Evolutionary conservation across 2,329 filamentous ascomycete genomes (phyloP), one percentile per base, ranked within the genome.

Genomic region (Colletotrichum sp.): DNA sequence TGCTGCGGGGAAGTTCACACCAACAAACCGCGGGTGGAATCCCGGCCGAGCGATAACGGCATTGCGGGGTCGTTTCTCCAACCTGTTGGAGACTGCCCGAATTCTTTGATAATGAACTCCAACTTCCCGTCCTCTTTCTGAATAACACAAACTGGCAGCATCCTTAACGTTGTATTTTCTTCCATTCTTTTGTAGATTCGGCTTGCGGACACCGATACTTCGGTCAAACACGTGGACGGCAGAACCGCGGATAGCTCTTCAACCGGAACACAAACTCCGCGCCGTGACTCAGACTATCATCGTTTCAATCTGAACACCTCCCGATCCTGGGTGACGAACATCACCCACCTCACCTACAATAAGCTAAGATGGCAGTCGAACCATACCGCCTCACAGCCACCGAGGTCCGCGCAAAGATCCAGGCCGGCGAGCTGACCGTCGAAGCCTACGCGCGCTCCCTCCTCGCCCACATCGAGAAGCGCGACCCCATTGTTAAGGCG

Each of bases 381-480:
- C 71, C 71, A 1, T 78, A 77, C 61, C 34, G 76, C n/a, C 71
- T 82, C 1, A 89, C 87, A 1, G 89, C 89, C 8, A 85, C 83
- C 3, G 79, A 90, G 78, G 86, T 82, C 0, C 77, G 86, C 2
- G 78, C 82, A 2, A 82, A 83, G 16, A 82, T 90, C 69, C 82
- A 80, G 32, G 79, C 80, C 5, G 86, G 85, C 7, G 80, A 85
- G 1, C 78, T 91, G 2, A 89, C 88, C 1, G 87, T 91, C 1
- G 86, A 89, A 78, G 80, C 85, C 9, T 90, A 90, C 78, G 88
- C 87, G 3, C 82, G 81, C 34, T 87, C 89, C 0, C 82, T 91
- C 3, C 84, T 91, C 13, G 72, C 81, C 1, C 87, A 85, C 16
- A 89, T 90, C 66, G 79, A 85, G 36, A 75, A 83, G 16, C 83